Base-by-base conservation (phyloP, 805 yeast species). In the Cyberlindnera maritima region DNA sequence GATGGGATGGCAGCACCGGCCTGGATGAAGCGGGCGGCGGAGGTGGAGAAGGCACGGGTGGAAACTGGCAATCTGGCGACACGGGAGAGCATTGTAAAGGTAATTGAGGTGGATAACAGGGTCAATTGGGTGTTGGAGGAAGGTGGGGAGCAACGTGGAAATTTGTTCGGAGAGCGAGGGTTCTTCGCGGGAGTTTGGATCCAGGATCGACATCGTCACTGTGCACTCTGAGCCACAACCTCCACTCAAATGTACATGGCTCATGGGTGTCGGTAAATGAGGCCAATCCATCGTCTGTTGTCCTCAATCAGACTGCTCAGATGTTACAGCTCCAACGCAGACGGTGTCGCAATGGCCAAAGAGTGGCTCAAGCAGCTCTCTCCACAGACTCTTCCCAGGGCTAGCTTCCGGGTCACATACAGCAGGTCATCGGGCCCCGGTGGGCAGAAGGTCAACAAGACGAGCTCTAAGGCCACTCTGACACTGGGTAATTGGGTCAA, bases 391-490 rank as follows among this genome's bases (percentile, higher is more conserved):
- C 68, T 83, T 2, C 88, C 87, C 1, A 60, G 67, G 13, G 52
- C 62, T 15, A 55, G 63, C 14, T 82, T 83, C 55, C 64, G 66
- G 2, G 59, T 76, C 2, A 52, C 71, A 4, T 83, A 66, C 58
- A 69, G 80, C 44, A 64, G 91, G 48, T 76, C 94, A 0, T 79
- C 90, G 29, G 96, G 96, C 0, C 88, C 96, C 0, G 96, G 96
- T 1, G 96, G 96, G 0, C 96, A 88, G 56, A 84, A 88, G 58
- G 95, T 88, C 11, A 88, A 88, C 63, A 88, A 88, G 56, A 72
- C 67, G 47, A 72, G 69, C 26, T 75, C 86, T 1, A 83, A 87
- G 57, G 88, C 90, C 8, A 81, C 88, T 0, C 60, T 88, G 17
- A 67, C 77, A 5, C 56, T 83, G 0, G 63, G 63, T 5, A 61